These are phyloP conservation scores for Coemansia sp. DNA, from an alignment of 192 early-diverging fungal genomes.

Conservation along the genomic window DNA sequence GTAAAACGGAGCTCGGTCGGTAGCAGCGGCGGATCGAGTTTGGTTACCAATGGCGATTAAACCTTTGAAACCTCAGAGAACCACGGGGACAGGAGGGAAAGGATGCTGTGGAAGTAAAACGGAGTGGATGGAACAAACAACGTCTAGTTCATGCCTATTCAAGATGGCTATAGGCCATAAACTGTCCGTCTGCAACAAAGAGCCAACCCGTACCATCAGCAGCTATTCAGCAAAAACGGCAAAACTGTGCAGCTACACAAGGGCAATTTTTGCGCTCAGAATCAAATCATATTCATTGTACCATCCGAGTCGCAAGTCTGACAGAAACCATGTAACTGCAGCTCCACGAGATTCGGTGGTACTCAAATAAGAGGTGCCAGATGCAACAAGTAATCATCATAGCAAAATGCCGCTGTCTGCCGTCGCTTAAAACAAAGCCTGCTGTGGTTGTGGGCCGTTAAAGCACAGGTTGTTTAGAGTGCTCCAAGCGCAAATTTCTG, in stretches of 20 bases:
- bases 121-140: too few species aligned
- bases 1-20: not conserved
- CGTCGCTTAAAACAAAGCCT: not conserved
- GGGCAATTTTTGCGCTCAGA: slow-evolving; percentile 33
- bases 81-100: too few species aligned
- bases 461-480: not conserved
- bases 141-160: too few species aligned
- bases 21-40: not conserved
- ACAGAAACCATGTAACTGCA: slow-evolving; percentile 9
- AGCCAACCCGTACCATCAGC: too few species aligned
- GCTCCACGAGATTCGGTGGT: slow-evolving; percentile 8
- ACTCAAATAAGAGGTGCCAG: slow-evolving; percentile 65
- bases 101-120: too few species aligned
- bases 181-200: too few species aligned
- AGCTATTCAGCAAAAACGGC: too few species aligned
- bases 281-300: slow-evolving; percentile 32
- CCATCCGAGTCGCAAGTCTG: slow-evolving; percentile 3
- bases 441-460: not conserved
- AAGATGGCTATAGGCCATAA: too few species aligned
- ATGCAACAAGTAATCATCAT: slow-evolving; percentile 51
- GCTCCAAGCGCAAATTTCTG: not conserved
- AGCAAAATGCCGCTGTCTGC: slow-evolving; percentile 8
- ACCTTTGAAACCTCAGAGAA: not conserved
- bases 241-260: not conserved
- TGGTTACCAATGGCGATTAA: not conserved